Evolutionary conservation across 371 early-diverging fungal genomes (phyloP).

Genomic region (Parasitella parasitica): DNA sequence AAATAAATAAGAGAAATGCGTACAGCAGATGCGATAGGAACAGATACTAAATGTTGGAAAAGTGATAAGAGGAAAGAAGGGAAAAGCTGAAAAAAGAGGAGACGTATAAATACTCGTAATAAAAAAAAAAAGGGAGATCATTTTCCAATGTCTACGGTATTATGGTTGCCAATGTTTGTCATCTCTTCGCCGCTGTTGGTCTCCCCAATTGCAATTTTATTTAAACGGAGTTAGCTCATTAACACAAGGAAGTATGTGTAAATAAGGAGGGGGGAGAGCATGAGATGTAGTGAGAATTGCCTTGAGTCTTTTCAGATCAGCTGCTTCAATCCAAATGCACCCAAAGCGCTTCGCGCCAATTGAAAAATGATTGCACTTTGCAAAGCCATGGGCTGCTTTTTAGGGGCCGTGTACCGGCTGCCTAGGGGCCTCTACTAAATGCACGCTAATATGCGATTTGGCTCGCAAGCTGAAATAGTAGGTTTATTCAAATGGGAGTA

Average conservation of each 20-base stretch:
- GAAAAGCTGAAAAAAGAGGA: neutral
- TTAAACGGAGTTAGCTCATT: neutral
- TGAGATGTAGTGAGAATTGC: neutral
- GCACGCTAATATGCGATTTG: too few relatives aligned
- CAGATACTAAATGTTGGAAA: neutral
- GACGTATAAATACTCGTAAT: neutral
- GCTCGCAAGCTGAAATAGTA: too few relatives aligned
- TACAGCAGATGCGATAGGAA: neutral
- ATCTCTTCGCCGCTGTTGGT: neutral
- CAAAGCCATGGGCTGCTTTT: too few relatives aligned
- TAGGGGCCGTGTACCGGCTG: too few relatives aligned
- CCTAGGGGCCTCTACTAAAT: too few relatives aligned
- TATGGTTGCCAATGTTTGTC: neutral
- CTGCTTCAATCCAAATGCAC: neutral
- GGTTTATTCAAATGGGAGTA: too few relatives aligned
- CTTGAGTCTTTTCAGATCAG: neutral
- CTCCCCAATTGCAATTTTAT: neutral
- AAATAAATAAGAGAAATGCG: neutral
- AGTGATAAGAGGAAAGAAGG: conserved; percentile 1
- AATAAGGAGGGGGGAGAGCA: neutral
- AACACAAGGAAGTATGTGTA: conserved; percentile 2
- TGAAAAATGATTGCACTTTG: too few relatives aligned
- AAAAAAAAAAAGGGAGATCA: neutral
- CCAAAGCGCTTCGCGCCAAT: too few relatives aligned
- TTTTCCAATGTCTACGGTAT: neutral